Evolutionary conservation across 192 early-diverging fungal genomes (phyloP), one percentile per base, ranked within the genome.

Genomic region (Pilobolus umbonatus): DNA sequence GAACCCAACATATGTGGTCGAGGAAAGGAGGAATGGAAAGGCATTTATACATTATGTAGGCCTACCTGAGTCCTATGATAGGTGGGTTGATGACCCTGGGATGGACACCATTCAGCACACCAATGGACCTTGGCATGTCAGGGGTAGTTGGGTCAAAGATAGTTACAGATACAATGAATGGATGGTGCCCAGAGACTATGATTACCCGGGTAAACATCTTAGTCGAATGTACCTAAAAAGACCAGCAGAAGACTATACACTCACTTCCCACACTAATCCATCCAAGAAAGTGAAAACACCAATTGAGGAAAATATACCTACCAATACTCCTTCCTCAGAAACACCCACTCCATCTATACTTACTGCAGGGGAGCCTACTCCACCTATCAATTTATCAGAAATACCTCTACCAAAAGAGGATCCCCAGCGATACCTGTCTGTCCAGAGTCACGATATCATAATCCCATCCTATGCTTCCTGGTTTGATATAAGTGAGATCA

Each of bases 381-480:
- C 29, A 29, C 45, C 52, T 6, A 22, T 54, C 8, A 35, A 54
- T 38, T 32, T 54, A 5, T 54, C 43, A 22, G 44, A 34, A 14
- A 21, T 24, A n/a, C 43, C 57, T 26, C 22, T 50, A 28, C 39
- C 47, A 28, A 46, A 86, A 61, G 85, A 85, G 58, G 84, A 87
- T 44, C 84, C 83, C 5, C 74, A 77, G 22, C 80, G 79, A 12
- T 81, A 81, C 49, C 71, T 88, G 34, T 82, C 83, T 14, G 70
- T 83, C 54, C 90, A 92, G 62, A 78, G 82, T 2, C 82, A 86
- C 28, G 88, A 89, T 59, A 80, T 89, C 14, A 76, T 92, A n/a
- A 81, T 93, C 17, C 97, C 97, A 26, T 90, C 90, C 12, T 99
- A 98, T 71, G 76, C 93, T 5, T 88, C 94, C 0, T 99, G 97